These are phyloP conservation scores for Amphibolis antarctica DNA, from an alignment of 106 monocot species.

Conservation along the genomic window DNA sequence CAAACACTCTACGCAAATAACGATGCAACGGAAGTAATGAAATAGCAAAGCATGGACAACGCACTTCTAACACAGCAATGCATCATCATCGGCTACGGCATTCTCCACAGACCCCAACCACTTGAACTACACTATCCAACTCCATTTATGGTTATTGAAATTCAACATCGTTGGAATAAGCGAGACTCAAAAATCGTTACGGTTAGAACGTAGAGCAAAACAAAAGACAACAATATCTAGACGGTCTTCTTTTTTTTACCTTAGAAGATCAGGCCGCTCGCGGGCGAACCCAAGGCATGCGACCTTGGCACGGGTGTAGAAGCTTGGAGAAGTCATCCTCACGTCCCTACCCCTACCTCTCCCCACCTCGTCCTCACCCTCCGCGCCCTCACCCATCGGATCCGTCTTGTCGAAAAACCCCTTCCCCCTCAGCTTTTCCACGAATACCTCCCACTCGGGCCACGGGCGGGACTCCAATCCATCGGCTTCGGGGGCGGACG, in stretches of 20 bases:
- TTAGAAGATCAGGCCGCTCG: constrained; percentile 74
- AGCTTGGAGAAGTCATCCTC: neutral
- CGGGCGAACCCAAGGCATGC: constrained; percentile 65
- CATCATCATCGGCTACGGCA: neutral
- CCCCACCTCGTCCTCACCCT: constrained; percentile 5
- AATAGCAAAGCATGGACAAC: too few species aligned
- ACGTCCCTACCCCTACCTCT: constrained; percentile 5
- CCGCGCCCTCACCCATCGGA: neutral
- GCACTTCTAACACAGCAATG: too few species aligned
- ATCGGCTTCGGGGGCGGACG: neutral
- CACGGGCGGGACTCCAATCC: constrained; percentile 25
- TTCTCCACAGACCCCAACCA: neutral
- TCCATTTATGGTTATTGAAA: neutral
- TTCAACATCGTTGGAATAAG: neutral
- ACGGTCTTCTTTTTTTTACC: constrained; percentile 13
- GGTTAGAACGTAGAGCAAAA: neutral
- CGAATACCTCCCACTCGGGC: constrained; percentile 58
- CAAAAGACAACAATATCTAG: neutral
- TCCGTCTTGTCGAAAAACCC: constrained; percentile 32
- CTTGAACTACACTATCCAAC: neutral
- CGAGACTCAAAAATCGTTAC: neutral
- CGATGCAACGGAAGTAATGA: too few species aligned
- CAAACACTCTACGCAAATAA: too few species aligned
- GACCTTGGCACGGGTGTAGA: constrained; percentile 35
- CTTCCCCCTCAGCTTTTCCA: constrained; percentile 49